phyloP scores from a whole-genome alignment of 345 rosid species.

The Brassica nigra region DNA sequence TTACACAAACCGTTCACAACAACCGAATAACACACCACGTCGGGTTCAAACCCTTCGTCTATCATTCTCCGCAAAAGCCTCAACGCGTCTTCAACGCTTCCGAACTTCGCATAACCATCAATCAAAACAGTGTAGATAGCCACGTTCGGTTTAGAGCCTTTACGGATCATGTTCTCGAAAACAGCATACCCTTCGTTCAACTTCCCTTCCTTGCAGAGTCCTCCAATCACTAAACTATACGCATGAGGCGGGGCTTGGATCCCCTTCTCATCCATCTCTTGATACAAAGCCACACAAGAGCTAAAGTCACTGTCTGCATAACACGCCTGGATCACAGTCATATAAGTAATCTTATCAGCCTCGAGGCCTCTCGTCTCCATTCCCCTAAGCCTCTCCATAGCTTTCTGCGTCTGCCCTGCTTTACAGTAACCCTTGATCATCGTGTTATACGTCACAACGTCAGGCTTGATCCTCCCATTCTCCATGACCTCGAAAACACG shows the following conservation, averaged over 20 bases:
- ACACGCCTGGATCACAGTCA: constrained; percentile 82
- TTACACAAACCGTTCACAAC: constrained; percentile 75
- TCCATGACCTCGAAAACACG: constrained; percentile 77
- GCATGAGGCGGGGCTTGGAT: constrained; percentile 76
- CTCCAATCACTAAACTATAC: constrained; percentile 75
- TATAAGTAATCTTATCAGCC: constrained; percentile 80
- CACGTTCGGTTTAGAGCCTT: constrained; percentile 63
- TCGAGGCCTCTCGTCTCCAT: constrained; percentile 70
- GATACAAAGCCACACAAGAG: constrained; percentile 73
- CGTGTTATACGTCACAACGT: constrained; percentile 72
- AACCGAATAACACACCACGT: constrained; percentile 75
- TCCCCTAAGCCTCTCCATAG: constrained; percentile 56
- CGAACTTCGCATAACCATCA: constrained; percentile 71
- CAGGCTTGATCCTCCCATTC: constrained; percentile 64
- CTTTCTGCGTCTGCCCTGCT: constrained; percentile 66
- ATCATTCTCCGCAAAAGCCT: constrained; percentile 79
- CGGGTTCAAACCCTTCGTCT: constrained; percentile 62
- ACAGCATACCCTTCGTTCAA: constrained; percentile 66
- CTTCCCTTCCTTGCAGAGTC: constrained; percentile 78
- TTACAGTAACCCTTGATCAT: constrained; percentile 88
- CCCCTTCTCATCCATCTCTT: constrained; percentile 82
- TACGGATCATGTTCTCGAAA: constrained; percentile 64
- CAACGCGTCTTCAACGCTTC: constrained; percentile 66
- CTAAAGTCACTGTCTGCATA: constrained; percentile 67
- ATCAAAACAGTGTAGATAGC: constrained; percentile 80